Evolutionary conservation across 139 green algal species (phyloP), one percentile per base, ranked within the genome.

Genomic region (Chlorella sp.): DNA sequence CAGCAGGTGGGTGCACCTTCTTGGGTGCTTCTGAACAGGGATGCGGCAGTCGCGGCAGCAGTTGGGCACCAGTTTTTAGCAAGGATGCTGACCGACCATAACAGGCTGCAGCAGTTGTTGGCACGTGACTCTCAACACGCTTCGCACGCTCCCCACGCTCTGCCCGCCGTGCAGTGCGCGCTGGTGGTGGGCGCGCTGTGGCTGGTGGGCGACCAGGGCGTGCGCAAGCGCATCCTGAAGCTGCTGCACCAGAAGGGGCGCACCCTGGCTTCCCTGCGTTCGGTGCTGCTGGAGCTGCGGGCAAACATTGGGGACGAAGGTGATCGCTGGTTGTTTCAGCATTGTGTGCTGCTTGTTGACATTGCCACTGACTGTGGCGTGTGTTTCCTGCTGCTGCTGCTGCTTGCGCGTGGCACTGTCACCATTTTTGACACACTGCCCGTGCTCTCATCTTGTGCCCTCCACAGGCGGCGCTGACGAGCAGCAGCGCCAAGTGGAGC

Each of bases 71-170:
- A n/a, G n/a, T n/a, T n/a, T n/a, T n/a, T n/a, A n/a, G 90, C 25
- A 81, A 97, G 85, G 95, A 96, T 57, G 94, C 92, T n/a, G n/a
- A n/a, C n/a, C 12, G 95, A 95, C 5, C 90, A 97, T 57, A 97
- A 93, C 89, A 96, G 91, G 12, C 87, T 98, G 89, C 95, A 98
- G 90, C 92, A 94, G 83, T 67, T 90, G 44, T 6, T 6, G 44
- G 44, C 44, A 51, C n/a, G 6, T 51, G 6, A 9, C 6, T 51
- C 44, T 9, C 44, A 51, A 51, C 44, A 13, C 51, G 4, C 13
- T 74, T 44, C 23, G 16, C 38, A 60, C 44, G 39, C 38, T 55
- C 26, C 71, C 41, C 41, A 4, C 15, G 4, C 7, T 26, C 72
- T 2, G 17, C 21, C 30, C 20, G 21, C n/a, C 64, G 82, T 69